These are phyloP conservation scores for Hypoxylon sp. DNA, from an alignment of 2,329 filamentous ascomycete genomes.

Conservation along the genomic window DNA sequence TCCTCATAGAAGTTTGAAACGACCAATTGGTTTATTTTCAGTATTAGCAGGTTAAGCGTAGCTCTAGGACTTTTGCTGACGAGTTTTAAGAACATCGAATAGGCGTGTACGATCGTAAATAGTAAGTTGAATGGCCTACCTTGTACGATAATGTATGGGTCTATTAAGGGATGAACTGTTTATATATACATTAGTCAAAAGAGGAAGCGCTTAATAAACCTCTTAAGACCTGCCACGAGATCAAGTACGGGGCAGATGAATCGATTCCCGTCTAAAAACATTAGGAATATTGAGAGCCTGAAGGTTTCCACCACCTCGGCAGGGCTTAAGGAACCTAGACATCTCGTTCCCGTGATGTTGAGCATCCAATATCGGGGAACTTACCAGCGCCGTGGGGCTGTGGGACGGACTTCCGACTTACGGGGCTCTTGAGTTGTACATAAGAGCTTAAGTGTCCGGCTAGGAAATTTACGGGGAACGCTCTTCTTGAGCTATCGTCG, in stretches of 20 bases:
- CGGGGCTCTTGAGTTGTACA: conserved; percentile 4
- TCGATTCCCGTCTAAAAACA: conserved; percentile 16
- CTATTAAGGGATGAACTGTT: conserved; percentile 24
- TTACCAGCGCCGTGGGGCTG: conserved; percentile 35
- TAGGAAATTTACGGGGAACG: conserved; percentile 23
- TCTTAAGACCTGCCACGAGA: conserved; percentile 41
- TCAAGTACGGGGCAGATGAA: conserved; percentile 26
- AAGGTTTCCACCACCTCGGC: conserved; percentile 25
- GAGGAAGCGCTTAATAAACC: conserved; percentile 18
- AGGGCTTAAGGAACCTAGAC: conserved; percentile 16
- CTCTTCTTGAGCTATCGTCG: background rate
- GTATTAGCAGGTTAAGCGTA: conserved; percentile 8
- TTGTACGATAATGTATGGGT: conserved; percentile 13
- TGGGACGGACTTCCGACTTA: conserved; percentile 41
- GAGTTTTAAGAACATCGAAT: background rate
- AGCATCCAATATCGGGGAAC: conserved; percentile 41
- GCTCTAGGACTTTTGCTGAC: background rate
- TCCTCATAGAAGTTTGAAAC: conserved; percentile 7
- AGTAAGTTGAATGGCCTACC: conserved; percentile 4
- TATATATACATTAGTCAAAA: conserved; percentile 23
- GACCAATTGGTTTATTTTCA: conserved; percentile 16
- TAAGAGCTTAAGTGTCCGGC: conserved; percentile 16
- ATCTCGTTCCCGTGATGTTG: conserved; percentile 41
- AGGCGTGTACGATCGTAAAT: conserved; percentile 6
- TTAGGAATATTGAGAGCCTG: conserved; percentile 10